Conservation (phyloP, 2,329 filamentous ascomycete species). For the Arthrobotrys megalospora region DNA sequence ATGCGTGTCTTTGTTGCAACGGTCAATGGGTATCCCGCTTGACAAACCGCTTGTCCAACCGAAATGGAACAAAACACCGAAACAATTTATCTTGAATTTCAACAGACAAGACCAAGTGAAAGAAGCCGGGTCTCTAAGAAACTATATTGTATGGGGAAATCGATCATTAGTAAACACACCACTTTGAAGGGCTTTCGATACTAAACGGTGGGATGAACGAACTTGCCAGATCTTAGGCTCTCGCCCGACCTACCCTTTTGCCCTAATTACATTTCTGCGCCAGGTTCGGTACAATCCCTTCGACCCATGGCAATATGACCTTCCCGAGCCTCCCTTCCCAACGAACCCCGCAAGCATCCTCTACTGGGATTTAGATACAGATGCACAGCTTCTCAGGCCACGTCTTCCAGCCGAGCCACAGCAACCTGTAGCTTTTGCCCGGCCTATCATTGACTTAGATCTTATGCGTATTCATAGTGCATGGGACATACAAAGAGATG, state of each 20-base stretch:
- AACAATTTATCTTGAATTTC: constrained; percentile 40
- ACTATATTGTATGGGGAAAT: constrained; percentile 45
- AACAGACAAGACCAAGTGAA: constrained; percentile 44
- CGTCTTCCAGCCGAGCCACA: neutral
- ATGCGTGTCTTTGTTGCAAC: constrained; percentile 44
- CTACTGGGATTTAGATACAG: constrained; percentile 48
- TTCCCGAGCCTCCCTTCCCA: constrained; percentile 40
- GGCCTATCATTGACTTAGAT: constrained; percentile 30
- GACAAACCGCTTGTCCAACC: constrained; percentile 14
- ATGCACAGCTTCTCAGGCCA: constrained; percentile 36
- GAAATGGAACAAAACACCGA: neutral
- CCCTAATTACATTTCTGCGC: constrained; percentile 46
- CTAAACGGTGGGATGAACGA: neutral
- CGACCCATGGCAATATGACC: constrained; percentile 35
- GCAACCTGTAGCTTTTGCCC: neutral
- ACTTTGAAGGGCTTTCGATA: neutral
- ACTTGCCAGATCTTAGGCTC: constrained; percentile 43
- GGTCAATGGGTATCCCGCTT: constrained; percentile 39
- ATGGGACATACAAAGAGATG: constrained; percentile 53
- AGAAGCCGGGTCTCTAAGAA: constrained; percentile 49
- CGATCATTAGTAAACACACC: neutral
- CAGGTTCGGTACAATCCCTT: constrained; percentile 43
- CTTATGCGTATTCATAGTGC: constrained; percentile 38
- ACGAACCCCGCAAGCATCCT: constrained; percentile 37
- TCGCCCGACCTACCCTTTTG: constrained; percentile 43